Conservation (phyloP, 371 early-diverging fungal genomes). For the Apophysomyces sp. region DNA sequence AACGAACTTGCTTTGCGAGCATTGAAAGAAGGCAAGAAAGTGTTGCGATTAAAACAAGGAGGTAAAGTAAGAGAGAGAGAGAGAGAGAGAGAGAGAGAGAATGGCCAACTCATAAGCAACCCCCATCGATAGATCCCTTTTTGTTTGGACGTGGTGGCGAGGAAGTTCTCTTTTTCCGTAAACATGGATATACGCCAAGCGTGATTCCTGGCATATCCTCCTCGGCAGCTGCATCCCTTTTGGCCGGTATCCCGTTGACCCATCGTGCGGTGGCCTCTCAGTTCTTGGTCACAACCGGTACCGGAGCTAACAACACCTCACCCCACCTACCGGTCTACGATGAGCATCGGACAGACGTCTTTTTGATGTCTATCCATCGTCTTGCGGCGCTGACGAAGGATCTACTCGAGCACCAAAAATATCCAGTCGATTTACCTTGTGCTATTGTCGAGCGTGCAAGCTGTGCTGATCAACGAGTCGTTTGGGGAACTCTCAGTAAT, state of each 20-base stretch:
- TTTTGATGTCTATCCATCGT: conserved; percentile 86
- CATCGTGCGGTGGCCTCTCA: conserved; percentile 88
- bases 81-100: neutral
- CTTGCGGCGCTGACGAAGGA: conserved; percentile 59
- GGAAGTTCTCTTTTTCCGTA: conserved; percentile 76
- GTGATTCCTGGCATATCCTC: conserved; percentile 89
- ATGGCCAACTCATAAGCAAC: neutral
- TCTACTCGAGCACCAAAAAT: conserved; percentile 49
- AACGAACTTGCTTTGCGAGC: conserved; percentile 67
- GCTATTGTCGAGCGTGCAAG: conserved; percentile 80
- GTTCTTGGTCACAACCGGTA: conserved; percentile 83
- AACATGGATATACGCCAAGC: conserved; percentile 60
- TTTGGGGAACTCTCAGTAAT: conserved; percentile 56
- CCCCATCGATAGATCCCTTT: conserved; percentile 68
- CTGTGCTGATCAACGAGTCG: conserved; percentile 67
- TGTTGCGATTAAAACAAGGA: conserved; percentile 87
- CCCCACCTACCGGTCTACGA: conserved; percentile 64
- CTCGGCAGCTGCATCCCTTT: conserved; percentile 70
- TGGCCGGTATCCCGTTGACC: conserved; percentile 85
- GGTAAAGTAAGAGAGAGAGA: conserved; percentile 23
- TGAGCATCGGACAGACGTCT: conserved; percentile 75
- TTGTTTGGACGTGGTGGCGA: conserved; percentile 94
- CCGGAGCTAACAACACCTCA: conserved; percentile 48
- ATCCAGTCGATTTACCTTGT: conserved; percentile 66
- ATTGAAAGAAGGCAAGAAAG: conserved; percentile 62